Base-by-base conservation (phyloP, 2,329 filamentous ascomycete species). In the Talaromyces sp. region DNA sequence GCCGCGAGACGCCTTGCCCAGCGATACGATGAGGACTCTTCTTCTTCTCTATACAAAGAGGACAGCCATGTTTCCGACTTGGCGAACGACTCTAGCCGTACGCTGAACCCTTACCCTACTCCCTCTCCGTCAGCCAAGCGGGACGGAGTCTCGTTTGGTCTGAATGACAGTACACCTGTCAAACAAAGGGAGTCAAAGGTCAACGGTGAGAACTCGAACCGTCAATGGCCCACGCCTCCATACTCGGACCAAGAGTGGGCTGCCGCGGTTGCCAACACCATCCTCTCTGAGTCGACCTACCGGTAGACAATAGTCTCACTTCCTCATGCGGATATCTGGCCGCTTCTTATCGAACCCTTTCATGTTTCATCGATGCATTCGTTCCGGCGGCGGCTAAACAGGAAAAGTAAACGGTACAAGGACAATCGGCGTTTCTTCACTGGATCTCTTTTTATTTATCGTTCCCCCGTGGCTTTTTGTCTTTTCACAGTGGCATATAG, bases 161-260 rank as follows among this genome's bases (percentile, higher is more conserved):
- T 82, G 30, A 82, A 83, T 30, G 67, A 70, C 5, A 61, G 67
- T 16, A 76, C 77, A 5, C 75, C 76, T 16, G 71, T 89, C 8
- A 91, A 89, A 75, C 90, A 91, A 10, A 76, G 93, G 65, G 84
- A 90, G 67, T 81, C 83, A 70, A 79, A 80, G 70, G 79, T 76
- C 12, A 78, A 82, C 64, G 75, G 83, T 66, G 77, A 82, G 60
- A 72, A 79, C 60, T 78, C 80, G 27, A 77, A 82, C 60, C 83
- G 87, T 44, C 95, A 96, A 78, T 97, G 93, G 89, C 94, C 93
- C 3, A 98, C 95, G 16, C 95, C 95, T 27, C 94, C 95, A 3
- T 96, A 97, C 68, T 93, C 96, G 71, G 93, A 96, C 69, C 88
- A 88, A 65, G 93, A 96, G 73, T 98, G 93, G 94, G 92, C 89